A percentile compares a stretch with the other conserved stretches of the same genome.
phyloP scores from a whole-genome alignment of 78 protist genomes.

The Dictyostelium purpureum region DNA sequence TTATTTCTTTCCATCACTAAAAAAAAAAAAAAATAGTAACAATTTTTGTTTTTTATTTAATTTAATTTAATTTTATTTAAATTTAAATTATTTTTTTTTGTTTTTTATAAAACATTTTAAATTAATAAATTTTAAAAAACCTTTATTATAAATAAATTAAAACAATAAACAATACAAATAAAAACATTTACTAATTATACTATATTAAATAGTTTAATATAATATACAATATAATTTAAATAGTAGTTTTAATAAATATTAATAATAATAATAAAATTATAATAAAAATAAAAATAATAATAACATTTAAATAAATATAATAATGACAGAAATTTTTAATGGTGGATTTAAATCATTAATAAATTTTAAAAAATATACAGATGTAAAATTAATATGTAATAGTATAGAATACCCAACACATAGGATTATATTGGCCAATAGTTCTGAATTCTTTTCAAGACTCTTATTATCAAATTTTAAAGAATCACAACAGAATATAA shows the following conservation, averaged over 20 bases:
- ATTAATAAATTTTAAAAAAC: no score
- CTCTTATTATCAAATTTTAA: slow-evolving; percentile 47
- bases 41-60: no score
- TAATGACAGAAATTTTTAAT: slow-evolving; percentile 38
- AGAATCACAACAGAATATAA: slow-evolving; percentile 31
- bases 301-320: neutral
- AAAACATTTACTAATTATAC: no score
- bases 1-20: no score
- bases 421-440: slow-evolving; percentile 65
- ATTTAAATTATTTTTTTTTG: neutral
- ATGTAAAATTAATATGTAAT: slow-evolving; percentile 48
- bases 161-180: no score
- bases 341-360: slow-evolving; percentile 46
- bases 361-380: slow-evolving; percentile 52
- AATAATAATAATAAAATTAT: neutral
- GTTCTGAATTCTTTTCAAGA: slow-evolving; percentile 58
- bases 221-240: neutral
- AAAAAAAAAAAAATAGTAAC: neutral
- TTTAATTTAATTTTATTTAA: neutral
- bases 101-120: no score
- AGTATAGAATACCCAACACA: slow-evolving; percentile 12
- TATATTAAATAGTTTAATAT: no score
- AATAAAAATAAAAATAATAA: neutral
- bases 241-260: neutral
- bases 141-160: no score